Base-by-base conservation (phyloP, 305 asterid species). In the Withania somnifera region DNA sequence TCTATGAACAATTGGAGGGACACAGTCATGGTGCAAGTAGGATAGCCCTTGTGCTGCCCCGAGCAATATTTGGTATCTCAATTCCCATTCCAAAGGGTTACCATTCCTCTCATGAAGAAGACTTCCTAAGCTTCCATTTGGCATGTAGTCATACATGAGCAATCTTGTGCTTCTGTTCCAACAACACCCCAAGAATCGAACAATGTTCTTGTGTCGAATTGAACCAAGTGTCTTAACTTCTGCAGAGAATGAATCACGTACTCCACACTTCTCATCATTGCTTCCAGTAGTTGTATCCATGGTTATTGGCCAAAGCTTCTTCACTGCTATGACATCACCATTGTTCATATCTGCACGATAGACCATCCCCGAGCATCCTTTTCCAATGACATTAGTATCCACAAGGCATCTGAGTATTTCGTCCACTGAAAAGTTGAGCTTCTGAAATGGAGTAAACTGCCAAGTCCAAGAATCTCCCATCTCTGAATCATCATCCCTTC, bases 121-220 rank as follows among this genome's bases (percentile, higher is more conserved):
- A 56, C 91, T 82, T 56, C 91, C 91, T 77, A 88, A 76, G 79
- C 89, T 88, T 26, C 91, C 91, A 66, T 88, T 88, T 0, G 90
- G 90, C 90, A 87, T 88, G 57, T 88, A 88, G 64, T 88, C 91
- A 81, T 87, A 88, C 90, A 88, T 88, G 1, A 88, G 90, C 84
- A 88, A 38, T 73, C 90, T 84, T 34, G 85, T 88, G 51, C 56
- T 87, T 2, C 82, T 80, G 50, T 88, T 88, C 91, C 91, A 88
- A 38, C 87, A 88, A 32, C 86, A 88, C 3, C 90, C 91, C 73
- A 88, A 81, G 85, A 88, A 88, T 64, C 88, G 84, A 0, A 88
- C 89, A 15, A 88, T 88, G 86, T 88, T 88, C 84, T 88, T 88
- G 67, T 88, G 91, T 56, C 91, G 83, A 5, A 88, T 86, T 19